Percentiles rank a stretch among this genome's conserved stretches.
phyloP scores from a whole-genome alignment of 2,329 filamentous ascomycete species.

The Penicillium hesseltinei region DNA sequence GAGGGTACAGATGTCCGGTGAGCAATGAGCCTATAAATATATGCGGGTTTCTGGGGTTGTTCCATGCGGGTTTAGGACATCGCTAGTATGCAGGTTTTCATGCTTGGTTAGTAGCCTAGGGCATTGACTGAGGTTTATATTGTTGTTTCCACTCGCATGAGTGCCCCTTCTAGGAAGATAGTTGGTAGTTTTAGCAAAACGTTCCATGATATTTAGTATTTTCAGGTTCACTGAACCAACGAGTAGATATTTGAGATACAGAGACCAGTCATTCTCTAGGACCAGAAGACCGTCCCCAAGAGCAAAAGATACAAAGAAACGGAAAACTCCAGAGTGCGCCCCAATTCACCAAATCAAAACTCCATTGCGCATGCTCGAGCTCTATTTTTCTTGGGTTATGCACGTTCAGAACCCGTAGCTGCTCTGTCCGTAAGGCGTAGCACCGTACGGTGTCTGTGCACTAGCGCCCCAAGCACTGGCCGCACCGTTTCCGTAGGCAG shows the following conservation, averaged over 20 bases:
- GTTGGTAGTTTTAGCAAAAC: neutral
- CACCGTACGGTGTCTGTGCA: slow-evolving; percentile 58
- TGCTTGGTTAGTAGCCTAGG: neutral
- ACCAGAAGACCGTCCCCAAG: neutral
- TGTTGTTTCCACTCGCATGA: neutral
- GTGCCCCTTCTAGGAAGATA: neutral
- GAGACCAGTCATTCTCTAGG: neutral
- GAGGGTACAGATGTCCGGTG: too few relatives aligned
- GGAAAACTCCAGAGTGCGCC: slow-evolving; percentile 11
- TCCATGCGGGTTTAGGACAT: too few relatives aligned
- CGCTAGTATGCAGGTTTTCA: neutral
- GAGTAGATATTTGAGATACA: neutral
- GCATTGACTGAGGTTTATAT: neutral
- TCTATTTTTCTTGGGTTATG: slow-evolving; percentile 9
- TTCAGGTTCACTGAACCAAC: slow-evolving; percentile 1
- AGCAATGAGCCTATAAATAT: too few relatives aligned
- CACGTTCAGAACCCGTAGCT: slow-evolving; percentile 33
- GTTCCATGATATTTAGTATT: slow-evolving; percentile 2
- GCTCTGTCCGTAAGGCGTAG: slow-evolving; percentile 59
- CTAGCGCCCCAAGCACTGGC: slow-evolving; percentile 66
- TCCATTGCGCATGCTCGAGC: slow-evolving; percentile 25
- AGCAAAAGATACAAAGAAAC: slow-evolving; percentile 11
- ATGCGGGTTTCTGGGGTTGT: too few relatives aligned
- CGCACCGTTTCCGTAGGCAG: slow-evolving; percentile 47
- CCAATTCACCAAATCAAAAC: slow-evolving; percentile 19